Evolutionary conservation across 2,329 filamentous ascomycete genomes (phyloP), one percentile per base, ranked within the genome.

Genomic region (Calonectria multiphialidica): DNA sequence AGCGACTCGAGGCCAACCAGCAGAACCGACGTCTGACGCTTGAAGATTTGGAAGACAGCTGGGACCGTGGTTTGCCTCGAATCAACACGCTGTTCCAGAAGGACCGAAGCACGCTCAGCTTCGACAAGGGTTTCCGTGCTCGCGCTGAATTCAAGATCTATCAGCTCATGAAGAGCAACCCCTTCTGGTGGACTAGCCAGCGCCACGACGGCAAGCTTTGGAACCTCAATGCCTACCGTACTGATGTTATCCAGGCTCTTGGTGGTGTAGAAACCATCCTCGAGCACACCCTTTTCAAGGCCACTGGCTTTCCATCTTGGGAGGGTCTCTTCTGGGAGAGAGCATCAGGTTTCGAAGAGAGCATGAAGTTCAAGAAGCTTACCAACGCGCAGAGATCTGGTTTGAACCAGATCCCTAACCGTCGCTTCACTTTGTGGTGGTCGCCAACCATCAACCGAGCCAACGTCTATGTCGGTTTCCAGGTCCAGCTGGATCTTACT

Each of bases 81-180:
- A 99, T 99, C 87, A 99, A 99, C 83, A 99, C 97, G 0, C 88
- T 99, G 2, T 99, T 99, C 91, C 97, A 99, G 83, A 99, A 99
- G 84, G 97, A 99, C 79, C 91, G 97, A 80, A 98, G 95, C 83
- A 99, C 97, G 0, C 89, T 99, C 75, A 98, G 95, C 80, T 99
- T 99, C 81, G 97, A 99, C 87, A 99, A 99, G 86, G 97, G 97
- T 67, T 99, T 98, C 92, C 93, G 97, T 77, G 93, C 96, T 16
- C 91, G 97, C 66, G 95, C 96, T 13, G 97, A 99, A 83, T 99
- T 99, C 88, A 99, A 99, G 88, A 93, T 97, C 35, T 99, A 98
- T 82, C 96, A 98, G 83, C 88, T 98, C 72, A 98, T 99, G 96
- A 98, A 98, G 91, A 97, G 94, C 85, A 98, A 98, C 82, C 97